phyloP scores from a whole-genome alignment of 164 flowering plant genomes.

The Annona squamosa region DNA sequence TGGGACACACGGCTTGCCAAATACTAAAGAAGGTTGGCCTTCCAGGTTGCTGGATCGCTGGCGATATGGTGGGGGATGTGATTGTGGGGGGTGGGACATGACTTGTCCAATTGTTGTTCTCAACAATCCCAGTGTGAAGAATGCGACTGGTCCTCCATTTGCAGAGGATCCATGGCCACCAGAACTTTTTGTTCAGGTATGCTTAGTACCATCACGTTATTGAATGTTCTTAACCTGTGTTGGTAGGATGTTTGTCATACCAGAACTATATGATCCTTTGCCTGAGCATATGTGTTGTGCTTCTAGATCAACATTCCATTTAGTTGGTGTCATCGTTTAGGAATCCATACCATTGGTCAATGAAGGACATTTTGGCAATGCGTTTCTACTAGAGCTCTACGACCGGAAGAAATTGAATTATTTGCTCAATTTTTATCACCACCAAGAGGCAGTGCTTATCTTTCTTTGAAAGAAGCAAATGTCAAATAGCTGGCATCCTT shows the following conservation, averaged over 20 bases:
- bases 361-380: background rate
- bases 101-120: conserved; percentile 67
- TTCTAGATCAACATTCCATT: background rate
- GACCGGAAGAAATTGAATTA: background rate
- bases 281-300: background rate
- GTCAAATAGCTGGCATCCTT: background rate
- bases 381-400: background rate
- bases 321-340: no score
- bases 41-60: conserved; percentile 74
- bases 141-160: conserved; percentile 22
- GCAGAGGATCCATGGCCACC: conserved; percentile 28
- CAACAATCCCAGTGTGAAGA: conserved; percentile 23
- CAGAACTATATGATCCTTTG: background rate
- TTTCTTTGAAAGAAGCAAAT: background rate
- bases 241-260: background rate
- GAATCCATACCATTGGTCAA: background rate
- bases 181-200: conserved; percentile 73
- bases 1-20: conserved; percentile 77
- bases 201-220: background rate
- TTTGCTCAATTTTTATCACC: background rate
- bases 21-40: conserved; percentile 39
- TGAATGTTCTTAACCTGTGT: background rate
- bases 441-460: background rate
- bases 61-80: conserved; percentile 92
- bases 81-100: conserved; percentile 99